phyloP scores from a whole-genome alignment of 2,329 filamentous ascomycete species.

The Akanthomyces lecanii region DNA sequence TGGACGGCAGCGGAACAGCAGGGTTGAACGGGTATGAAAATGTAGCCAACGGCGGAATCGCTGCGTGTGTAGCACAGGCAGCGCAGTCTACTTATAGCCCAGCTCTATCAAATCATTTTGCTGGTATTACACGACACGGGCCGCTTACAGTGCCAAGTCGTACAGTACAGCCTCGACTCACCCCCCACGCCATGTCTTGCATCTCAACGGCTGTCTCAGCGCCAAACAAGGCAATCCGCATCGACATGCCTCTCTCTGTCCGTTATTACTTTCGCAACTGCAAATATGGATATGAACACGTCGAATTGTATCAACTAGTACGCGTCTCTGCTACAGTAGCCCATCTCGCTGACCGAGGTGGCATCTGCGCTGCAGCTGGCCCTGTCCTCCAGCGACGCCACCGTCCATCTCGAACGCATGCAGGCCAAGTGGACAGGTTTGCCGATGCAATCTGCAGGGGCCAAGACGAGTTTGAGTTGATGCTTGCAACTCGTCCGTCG shows the following conservation, averaged over 20 bases:
- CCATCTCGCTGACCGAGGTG: neutral
- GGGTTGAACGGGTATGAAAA: neutral
- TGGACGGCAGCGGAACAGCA: neutral
- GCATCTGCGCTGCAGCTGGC: neutral
- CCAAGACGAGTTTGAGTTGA: neutral
- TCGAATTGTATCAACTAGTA: neutral
- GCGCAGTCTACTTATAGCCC: constrained; percentile 6
- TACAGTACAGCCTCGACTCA: neutral
- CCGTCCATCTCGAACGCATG: constrained; percentile 13
- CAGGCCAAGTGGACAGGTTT: constrained; percentile 10
- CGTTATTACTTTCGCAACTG: neutral
- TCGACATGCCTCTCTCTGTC: constrained; percentile 7
- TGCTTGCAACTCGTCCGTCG: neutral
- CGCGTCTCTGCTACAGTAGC: neutral
- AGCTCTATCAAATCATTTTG: neutral
- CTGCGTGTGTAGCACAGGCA: neutral
- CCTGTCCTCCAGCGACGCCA: constrained; percentile 5
- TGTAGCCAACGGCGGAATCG: neutral
- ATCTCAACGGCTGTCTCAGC: constrained; percentile 8
- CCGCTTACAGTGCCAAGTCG: neutral
- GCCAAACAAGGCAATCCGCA: constrained; percentile 2
- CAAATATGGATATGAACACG: neutral
- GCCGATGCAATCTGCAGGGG: constrained; percentile 13
- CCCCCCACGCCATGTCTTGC: neutral
- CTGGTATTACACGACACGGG: neutral